A percentile compares a stretch with the other conserved stretches of the same genome.
Evolutionary conservation across 2,329 filamentous ascomycete species (phyloP).

Genomic region (Botrytis deweyae): DNA sequence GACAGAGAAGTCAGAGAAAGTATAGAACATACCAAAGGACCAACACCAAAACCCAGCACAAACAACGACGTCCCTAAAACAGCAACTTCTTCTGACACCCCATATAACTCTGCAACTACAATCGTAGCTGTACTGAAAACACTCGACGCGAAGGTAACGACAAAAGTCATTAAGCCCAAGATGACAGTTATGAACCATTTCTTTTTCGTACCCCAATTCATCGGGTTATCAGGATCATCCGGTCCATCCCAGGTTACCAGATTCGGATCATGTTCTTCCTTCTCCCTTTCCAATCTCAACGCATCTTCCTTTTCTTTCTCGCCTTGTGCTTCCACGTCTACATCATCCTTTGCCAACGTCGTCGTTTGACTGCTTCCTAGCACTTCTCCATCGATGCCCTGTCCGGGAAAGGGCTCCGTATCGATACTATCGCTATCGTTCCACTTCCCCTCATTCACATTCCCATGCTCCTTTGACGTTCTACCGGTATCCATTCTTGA

Average conservation of each 20-base stretch:
- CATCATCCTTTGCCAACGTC: conserved; percentile 10
- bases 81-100: conserved; percentile 45
- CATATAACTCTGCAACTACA: conserved; percentile 27
- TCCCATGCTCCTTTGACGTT: neutral
- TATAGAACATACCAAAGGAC: conserved; percentile 55
- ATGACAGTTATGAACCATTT: conserved; percentile 33
- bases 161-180: conserved; percentile 39
- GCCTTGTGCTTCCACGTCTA: conserved; percentile 8
- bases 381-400: neutral
- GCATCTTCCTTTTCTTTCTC: conserved; percentile 1
- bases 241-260: conserved; percentile 25
- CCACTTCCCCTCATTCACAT: neutral
- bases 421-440: conserved; percentile 13
- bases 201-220: conserved; percentile 32
- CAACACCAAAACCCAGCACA: conserved; percentile 69
- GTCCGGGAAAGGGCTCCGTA: neutral
- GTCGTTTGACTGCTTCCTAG: conserved; percentile 8
- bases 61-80: conserved; percentile 66
- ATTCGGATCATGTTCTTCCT: conserved; percentile 21
- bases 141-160: conserved; percentile 40
- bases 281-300: neutral
- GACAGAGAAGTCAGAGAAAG: neutral
- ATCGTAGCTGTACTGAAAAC: conserved; percentile 35
- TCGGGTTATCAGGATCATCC: conserved; percentile 23
- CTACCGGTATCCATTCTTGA: conserved; percentile 3